These are phyloP conservation scores for Staphylotrichum longicolle DNA, from an alignment of 495 filamentous ascomycete genomes.

Conservation along the genomic window DNA sequence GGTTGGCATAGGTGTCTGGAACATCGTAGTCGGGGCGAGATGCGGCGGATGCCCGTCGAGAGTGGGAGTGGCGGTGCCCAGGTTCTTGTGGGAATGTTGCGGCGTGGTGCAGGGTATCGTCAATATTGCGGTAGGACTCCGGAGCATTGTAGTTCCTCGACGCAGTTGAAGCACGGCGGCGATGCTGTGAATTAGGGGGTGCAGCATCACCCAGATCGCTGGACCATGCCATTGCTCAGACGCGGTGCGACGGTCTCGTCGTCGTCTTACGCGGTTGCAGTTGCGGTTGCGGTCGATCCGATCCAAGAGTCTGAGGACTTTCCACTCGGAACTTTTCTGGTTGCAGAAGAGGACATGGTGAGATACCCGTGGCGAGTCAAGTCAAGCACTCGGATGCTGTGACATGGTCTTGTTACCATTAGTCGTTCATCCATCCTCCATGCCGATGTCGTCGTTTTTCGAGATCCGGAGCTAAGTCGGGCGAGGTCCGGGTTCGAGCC, in stretches of 20 bases:
- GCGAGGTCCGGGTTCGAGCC: background rate
- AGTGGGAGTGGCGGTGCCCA: background rate
- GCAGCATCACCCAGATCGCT: background rate
- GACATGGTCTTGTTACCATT: too few species aligned
- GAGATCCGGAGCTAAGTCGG: background rate
- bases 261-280: too few species aligned
- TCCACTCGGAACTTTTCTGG: too few species aligned
- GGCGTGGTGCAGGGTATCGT: constrained; percentile 1
- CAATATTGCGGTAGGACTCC: constrained; percentile 19
- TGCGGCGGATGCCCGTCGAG: constrained; percentile 14
- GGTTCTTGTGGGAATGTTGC: constrained; percentile 1
- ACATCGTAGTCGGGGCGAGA: constrained; percentile 39
- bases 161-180: background rate
- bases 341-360: too few species aligned
- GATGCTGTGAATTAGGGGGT: background rate
- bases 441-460: background rate
- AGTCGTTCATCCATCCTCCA: background rate
- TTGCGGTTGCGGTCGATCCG: too few species aligned
- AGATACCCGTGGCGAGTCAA: too few species aligned
- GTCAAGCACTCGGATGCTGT: too few species aligned
- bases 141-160: constrained; percentile 19
- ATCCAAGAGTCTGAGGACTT: too few species aligned
- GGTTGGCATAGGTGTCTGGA: constrained; percentile 49
- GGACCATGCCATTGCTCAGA: background rate
- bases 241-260: background rate